phyloP scores from a whole-genome alignment of 768 basidiomycete species.

The Pleurotus eryngii region DNA sequence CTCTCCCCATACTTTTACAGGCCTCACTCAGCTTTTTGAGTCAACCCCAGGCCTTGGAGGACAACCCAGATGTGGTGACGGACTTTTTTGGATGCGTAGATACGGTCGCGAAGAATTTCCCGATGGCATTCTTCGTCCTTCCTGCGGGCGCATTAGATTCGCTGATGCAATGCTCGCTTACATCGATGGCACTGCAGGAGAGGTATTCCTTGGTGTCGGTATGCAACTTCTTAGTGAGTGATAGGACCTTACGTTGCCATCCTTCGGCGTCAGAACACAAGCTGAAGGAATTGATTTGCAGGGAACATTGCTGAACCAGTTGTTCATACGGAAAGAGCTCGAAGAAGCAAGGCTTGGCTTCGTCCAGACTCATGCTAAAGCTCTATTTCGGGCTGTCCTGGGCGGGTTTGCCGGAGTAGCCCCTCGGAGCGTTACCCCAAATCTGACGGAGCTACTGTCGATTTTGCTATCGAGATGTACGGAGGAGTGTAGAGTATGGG shows the following conservation, averaged over 20 bases:
- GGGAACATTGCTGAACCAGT: constrained; percentile 65
- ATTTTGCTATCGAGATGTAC: constrained; percentile 53
- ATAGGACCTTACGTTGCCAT: no score
- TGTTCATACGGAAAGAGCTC: constrained; percentile 61
- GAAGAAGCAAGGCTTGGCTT: constrained; percentile 40
- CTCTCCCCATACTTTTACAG: constrained; percentile 56
- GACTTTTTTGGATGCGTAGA: constrained; percentile 85
- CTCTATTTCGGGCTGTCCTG: constrained; percentile 71
- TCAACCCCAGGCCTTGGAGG: constrained; percentile 63
- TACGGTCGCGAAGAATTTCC: constrained; percentile 66
- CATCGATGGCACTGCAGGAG: constrained; percentile 71
- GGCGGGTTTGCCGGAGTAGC: constrained; percentile 81
- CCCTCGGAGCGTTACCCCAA: constrained; percentile 78
- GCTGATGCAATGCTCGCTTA: constrained; percentile 66
- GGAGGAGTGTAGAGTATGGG: constrained; percentile 52
- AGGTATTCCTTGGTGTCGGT: constrained; percentile 83
- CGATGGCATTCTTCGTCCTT: constrained; percentile 55
- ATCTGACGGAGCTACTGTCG: constrained; percentile 80
- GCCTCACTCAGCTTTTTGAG: constrained; percentile 52
- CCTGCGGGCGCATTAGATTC: constrained; percentile 62
- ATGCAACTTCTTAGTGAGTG: constrained; percentile 75
- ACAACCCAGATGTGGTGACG: constrained; percentile 93
- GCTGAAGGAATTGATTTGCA: constrained; percentile 21
- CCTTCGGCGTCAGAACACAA: no score
- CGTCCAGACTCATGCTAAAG: constrained; percentile 52